Conservation (phyloP, 2,329 filamentous ascomycete species). For the Orbilia quercus region DNA sequence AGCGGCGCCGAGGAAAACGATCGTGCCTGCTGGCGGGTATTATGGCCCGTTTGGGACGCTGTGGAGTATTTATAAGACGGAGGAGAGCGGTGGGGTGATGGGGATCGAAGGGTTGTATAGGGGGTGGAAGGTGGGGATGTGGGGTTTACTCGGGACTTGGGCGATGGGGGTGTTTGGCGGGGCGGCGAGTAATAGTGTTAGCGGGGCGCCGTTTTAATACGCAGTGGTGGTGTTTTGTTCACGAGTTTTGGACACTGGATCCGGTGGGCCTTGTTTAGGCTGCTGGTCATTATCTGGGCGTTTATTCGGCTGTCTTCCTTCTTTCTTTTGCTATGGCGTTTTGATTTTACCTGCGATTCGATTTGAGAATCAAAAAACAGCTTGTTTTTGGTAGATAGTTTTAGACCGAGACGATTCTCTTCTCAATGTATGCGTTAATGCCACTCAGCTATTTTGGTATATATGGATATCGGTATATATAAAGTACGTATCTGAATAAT, state of each 20-base stretch:
- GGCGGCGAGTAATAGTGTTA: conserved; percentile 59
- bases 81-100: conserved; percentile 69
- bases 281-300: conserved; percentile 21
- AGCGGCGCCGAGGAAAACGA: conserved; percentile 71
- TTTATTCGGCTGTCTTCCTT: conserved; percentile 22
- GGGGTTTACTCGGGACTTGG: conserved; percentile 70
- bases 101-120: conserved; percentile 70
- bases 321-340: conserved; percentile 37
- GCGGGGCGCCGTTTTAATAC: conserved; percentile 55
- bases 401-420: conserved; percentile 32
- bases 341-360: too few relatives aligned
- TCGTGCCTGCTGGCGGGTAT: conserved; percentile 83
- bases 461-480: too few relatives aligned
- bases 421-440: conserved; percentile 37
- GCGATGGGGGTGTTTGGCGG: conserved; percentile 65
- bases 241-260: conserved; percentile 43
- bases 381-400: conserved; percentile 39
- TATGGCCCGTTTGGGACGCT: conserved; percentile 90
- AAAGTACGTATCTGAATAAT: too few relatives aligned
- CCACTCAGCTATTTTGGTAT: conserved; percentile 8
- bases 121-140: conserved; percentile 70
- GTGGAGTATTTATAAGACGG: conserved; percentile 84
- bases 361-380: conserved; percentile 10
- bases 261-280: conserved; percentile 12
- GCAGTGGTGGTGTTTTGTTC: conserved; percentile 1